These are phyloP conservation scores for Proliferodiscus dingleyae DNA, from an alignment of 2,329 filamentous ascomycete genomes.

Conservation along the genomic window DNA sequence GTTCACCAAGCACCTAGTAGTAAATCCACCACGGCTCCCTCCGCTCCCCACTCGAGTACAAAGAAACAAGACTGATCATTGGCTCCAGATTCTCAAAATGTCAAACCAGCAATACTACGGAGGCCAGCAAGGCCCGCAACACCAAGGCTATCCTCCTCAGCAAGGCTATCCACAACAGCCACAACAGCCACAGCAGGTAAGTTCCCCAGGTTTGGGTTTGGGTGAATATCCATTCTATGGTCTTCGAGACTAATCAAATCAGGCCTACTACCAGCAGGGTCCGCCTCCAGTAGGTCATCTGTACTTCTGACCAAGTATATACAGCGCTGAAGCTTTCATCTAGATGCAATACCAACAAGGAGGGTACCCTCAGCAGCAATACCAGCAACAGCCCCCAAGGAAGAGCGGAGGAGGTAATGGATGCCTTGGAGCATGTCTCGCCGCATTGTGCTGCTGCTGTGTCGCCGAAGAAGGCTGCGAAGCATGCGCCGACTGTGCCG, in stretches of 20 bases:
- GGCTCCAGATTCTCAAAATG: too few relatives aligned
- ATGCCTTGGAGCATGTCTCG: slow-evolving; percentile 43
- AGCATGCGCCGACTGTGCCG: slow-evolving; percentile 42
- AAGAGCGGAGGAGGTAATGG: slow-evolving; percentile 36
- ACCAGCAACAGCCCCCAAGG: slow-evolving; percentile 39
- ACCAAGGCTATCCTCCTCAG: slow-evolving; percentile 23
- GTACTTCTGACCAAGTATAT: too few relatives aligned
- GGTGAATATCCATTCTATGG: too few relatives aligned
- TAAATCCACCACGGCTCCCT: too few relatives aligned
- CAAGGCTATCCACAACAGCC: slow-evolving; percentile 19
- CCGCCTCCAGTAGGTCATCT: slow-evolving; percentile 14
- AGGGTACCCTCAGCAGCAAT: slow-evolving; percentile 36
- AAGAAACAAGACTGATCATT: too few relatives aligned
- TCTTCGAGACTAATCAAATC: background rate
- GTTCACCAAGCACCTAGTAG: too few relatives aligned
- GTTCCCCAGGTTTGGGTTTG: background rate
- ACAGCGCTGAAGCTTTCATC: too few relatives aligned
- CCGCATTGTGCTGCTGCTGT: slow-evolving; percentile 47
- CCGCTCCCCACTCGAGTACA: too few relatives aligned
- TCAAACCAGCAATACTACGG: slow-evolving; percentile 34
- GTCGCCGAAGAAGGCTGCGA: slow-evolving; percentile 47
- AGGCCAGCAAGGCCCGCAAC: slow-evolving; percentile 24
- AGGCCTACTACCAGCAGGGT: slow-evolving; percentile 14
- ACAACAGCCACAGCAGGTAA: slow-evolving; percentile 1
- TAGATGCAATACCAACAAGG: too few relatives aligned